Evolutionary conservation across 257 asterid species (phyloP).

Genomic region (Petunia secreta): DNA sequence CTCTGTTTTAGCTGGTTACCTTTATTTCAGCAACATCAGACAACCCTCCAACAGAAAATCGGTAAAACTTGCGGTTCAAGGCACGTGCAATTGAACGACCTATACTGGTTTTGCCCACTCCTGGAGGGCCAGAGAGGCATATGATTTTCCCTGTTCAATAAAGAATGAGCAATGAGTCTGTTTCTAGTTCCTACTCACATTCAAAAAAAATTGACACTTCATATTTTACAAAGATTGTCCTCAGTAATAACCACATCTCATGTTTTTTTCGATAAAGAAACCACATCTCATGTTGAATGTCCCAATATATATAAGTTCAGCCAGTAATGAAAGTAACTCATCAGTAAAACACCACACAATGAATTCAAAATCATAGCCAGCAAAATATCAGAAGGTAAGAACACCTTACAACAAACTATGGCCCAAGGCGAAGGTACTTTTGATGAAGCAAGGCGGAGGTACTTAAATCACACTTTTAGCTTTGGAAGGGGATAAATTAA

Average conservation of each 20-base stretch:
- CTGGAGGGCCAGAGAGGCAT: conserved; percentile 99
- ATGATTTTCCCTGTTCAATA: conserved; percentile 82
- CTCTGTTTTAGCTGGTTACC: conserved; percentile 41
- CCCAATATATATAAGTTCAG: background rate
- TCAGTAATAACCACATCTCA: background rate
- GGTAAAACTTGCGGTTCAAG: conserved; percentile 92
- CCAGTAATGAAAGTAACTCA: background rate
- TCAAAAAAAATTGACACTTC: conserved; percentile 3
- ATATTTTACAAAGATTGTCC: conserved; percentile 2
- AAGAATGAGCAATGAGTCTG: conserved; percentile 23
- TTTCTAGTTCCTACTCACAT: conserved; percentile 15
- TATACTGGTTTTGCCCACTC: conserved; percentile 98
- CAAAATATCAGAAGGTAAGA: background rate
- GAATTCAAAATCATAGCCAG: background rate
- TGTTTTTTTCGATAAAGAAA: no score
- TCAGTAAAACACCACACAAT: background rate
- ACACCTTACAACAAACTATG: background rate
- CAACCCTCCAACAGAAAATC: conserved; percentile 99
- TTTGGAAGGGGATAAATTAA: background rate
- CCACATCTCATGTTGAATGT: background rate
- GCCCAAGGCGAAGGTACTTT: background rate
- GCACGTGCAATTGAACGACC: conserved; percentile 99
- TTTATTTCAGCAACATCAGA: conserved; percentile 99
- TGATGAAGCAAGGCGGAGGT: background rate
- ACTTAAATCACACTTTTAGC: background rate